Conservation (phyloP, 257 asterid species). For the Eustoma russellianum region DNA sequence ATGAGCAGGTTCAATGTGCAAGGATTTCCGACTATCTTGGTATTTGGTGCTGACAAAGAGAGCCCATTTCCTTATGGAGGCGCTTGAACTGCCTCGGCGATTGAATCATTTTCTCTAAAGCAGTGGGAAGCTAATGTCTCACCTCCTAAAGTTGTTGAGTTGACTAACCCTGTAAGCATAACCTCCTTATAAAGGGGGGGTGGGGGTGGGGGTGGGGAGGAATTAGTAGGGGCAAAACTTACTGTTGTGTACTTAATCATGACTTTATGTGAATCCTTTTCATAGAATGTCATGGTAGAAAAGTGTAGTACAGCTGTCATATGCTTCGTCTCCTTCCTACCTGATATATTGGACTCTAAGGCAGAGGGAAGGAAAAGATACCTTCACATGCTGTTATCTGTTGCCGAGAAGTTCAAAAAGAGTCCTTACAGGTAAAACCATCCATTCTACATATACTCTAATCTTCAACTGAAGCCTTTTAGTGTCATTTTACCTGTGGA, state of each 20-base stretch:
- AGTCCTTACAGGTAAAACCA: constrained; percentile 72
- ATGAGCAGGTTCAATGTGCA: constrained; percentile 94
- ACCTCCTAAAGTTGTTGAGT: constrained; percentile 90
- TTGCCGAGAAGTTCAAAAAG: constrained; percentile 74
- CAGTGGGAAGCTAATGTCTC: constrained; percentile 75
- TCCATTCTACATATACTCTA: constrained; percentile 2
- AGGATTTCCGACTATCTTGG: constrained; percentile 97
- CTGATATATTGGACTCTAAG: constrained; percentile 90
- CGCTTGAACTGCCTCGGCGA: constrained; percentile 83
- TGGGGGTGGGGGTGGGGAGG: not conserved
- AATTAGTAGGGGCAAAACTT: not conserved
- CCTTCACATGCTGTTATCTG: constrained; percentile 56
- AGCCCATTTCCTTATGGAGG: constrained; percentile 83
- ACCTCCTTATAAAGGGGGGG: not conserved
- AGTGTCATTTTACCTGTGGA: too few species aligned
- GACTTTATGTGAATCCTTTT: constrained; percentile 5
- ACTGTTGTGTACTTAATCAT: not conserved
- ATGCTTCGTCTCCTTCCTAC: constrained; percentile 85
- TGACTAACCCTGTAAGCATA: constrained; percentile 68
- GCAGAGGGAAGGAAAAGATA: constrained; percentile 89
- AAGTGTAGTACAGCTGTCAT: constrained; percentile 88
- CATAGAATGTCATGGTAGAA: constrained; percentile 78
- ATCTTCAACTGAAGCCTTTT: not conserved
- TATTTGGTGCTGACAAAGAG: constrained; percentile 89
- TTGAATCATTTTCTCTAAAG: constrained; percentile 81